Evolutionary conservation across 768 basidiomycete genomes (phyloP), one percentile per base, ranked within the genome.

Genomic region (Boletus reticulatus): DNA sequence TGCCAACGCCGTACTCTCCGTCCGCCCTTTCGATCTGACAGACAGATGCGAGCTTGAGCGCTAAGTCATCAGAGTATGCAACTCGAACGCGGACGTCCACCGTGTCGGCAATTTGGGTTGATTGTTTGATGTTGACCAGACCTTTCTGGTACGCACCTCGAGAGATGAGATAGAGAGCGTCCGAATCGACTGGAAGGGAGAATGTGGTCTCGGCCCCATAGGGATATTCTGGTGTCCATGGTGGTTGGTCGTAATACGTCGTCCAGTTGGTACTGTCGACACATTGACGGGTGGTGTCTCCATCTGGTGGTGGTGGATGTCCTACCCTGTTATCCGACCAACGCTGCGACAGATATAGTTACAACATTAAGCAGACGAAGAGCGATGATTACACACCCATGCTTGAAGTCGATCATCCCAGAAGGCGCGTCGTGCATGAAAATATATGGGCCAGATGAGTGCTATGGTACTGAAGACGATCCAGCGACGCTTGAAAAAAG

Each of bases 81-180:
- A 67, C 70, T 46, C 69, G 57, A 50, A 67, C 53, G 27, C 52
- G 63, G 20, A 78, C 64, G n/a, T 58, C 60, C 3, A 72, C 71
- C 3, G 49, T 59, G 55, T 75, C 67, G 6, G 27, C n/a, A 8
- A 61, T 56, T n/a, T 65, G 55, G 4, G 61, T 55, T 11, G 75
- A 73, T 42, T 72, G 64, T 24, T 62, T 50, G 22, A 75, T 63
- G 38, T 67, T 61, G 34, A 72, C 62, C 13, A 42, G 19, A 24
- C 75, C 74, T 0, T 55, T 39, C 39, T 74, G 66, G 55, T 57
- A 55, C 1, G 32, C 43, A 14, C 75, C 75, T 36, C 60, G 69
- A 45, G 75, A 59, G 13, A 68, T 7, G 27, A 76, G 55, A 47
- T 61, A 72, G 43, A 75, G 58, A 7, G 44, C 55, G 37, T 75